phyloP scores from a whole-genome alignment of 345 rosid species.

The Populus deltoides region DNA sequence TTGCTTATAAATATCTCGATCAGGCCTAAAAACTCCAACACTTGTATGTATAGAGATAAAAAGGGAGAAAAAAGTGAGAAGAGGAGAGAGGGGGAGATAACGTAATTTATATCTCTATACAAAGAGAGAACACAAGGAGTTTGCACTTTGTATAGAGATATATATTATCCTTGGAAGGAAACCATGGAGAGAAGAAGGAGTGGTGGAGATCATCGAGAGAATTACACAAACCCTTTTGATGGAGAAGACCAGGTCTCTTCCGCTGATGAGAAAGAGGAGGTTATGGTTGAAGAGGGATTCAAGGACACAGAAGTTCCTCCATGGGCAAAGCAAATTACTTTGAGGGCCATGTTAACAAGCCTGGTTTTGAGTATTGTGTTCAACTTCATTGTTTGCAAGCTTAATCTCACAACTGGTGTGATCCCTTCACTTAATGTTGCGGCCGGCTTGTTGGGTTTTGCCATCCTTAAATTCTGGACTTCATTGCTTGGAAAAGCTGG shows the following conservation, averaged over 20 bases:
- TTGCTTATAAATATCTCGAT: too few species aligned
- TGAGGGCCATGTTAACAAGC: constrained; percentile 47
- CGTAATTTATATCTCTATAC: too few species aligned
- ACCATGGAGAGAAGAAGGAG: not conserved
- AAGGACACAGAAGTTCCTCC: constrained; percentile 37
- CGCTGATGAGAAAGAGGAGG: not conserved
- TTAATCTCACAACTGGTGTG: constrained; percentile 65
- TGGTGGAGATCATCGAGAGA: not conserved
- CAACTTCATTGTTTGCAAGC: constrained; percentile 68
- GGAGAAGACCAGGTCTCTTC: not conserved
- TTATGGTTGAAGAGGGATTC: constrained; percentile 39
- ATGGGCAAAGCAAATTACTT: constrained; percentile 56
- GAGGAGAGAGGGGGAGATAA: too few species aligned
- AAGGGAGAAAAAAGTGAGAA: too few species aligned
- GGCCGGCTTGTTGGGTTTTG: constrained; percentile 60
- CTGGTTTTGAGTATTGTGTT: constrained; percentile 47
- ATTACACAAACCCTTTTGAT: not conserved
- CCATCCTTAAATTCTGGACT: constrained; percentile 44
- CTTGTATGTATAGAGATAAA: too few species aligned
- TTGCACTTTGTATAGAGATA: too few species aligned
- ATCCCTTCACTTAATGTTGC: constrained; percentile 67
- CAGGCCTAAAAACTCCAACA: too few species aligned
- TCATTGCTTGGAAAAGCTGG: constrained; percentile 44
- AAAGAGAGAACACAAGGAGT: too few species aligned
- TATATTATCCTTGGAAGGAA: too few species aligned